phyloP scores from a whole-genome alignment of 441 rosid species.

The Populus hybrid region DNA sequence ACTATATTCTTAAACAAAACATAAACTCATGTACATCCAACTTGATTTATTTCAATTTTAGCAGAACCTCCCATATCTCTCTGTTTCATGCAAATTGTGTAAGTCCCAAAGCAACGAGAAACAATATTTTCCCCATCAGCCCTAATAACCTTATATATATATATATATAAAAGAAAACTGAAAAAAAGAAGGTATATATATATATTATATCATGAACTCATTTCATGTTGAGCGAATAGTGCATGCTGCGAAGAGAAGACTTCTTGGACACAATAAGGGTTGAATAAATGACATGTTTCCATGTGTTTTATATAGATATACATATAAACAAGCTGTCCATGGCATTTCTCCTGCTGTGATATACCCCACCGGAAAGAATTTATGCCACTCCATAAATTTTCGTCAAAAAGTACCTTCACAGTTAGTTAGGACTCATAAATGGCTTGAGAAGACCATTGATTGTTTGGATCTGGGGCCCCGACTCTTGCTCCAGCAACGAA shows the following conservation, averaged over 20 bases:
- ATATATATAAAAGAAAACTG: too few species aligned
- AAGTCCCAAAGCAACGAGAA: background rate
- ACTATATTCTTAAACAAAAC: too few species aligned
- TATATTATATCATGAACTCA: too few species aligned
- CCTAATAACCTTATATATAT: background rate
- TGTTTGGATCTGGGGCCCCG: slow-evolving; percentile 15
- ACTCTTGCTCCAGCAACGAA: background rate
- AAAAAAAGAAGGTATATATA: background rate
- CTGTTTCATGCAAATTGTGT: background rate
- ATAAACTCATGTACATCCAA: too few species aligned
- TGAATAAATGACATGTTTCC: too few species aligned
- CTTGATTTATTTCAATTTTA: too few species aligned
- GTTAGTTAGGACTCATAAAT: background rate
- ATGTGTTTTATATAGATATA: too few species aligned
- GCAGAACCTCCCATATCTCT: background rate
- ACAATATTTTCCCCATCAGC: background rate
- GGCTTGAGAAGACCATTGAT: slow-evolving; percentile 1
- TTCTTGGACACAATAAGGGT: too few species aligned
- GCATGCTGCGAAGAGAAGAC: too few species aligned
- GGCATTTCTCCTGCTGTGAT: background rate
- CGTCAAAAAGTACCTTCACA: background rate
- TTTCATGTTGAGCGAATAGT: too few species aligned
- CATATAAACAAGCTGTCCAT: background rate
- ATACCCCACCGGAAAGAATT: background rate
- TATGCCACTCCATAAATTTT: background rate